Evolutionary conservation across 352 stramenopile species (phyloP), one percentile per base, ranked within the genome.

Genomic region (Plasmopara halstedii): DNA sequence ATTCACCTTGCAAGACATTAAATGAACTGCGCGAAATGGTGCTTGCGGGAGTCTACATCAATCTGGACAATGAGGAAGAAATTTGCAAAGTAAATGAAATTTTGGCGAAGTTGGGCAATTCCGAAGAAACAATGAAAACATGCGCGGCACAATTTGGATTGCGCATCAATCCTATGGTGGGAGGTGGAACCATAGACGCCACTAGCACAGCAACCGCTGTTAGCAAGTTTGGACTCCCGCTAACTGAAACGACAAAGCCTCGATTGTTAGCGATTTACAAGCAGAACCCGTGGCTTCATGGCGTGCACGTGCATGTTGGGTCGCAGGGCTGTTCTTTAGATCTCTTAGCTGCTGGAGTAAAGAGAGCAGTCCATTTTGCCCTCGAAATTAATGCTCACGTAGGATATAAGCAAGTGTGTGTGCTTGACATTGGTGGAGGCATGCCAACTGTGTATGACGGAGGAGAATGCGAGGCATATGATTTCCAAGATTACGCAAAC

Each of bases 31-130:
- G 68, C 20, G 73, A 86, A 32, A 71, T 94, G 46, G 54, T 97
- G 37, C 37, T 61, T 38, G 66, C 70, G 20, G 85, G 87, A 2
- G 75, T 95, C 15, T 87, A 89, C 48, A 76, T 97, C 49, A 97
- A 97, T 66, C 44, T 92, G 13, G 91, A 97, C 67, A 97, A 95
- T 53, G 68, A 94, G 44, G 63, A 95, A 22, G 90, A 97, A 46
- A 69, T 97, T 18, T 54, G 63, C 50, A 90, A 92, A 45, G 71
- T 88, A 49, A 70, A 74, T 23, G 40, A 63, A 37, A 63, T 83
- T 6, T 76, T 96, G 22, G 36, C 23, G 0, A 59, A 77, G 15
- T 42, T 81, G n/a, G 52, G 57, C 6, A 62, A 57, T 10, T 44
- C 33, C 2, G 45, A 52, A 15, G 43, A 64, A 4, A 62, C 23